Evolutionary conservation across 768 basidiomycete genomes (phyloP), one percentile per base, ranked within the genome.

Genomic region (Piloderma croceum): DNA sequence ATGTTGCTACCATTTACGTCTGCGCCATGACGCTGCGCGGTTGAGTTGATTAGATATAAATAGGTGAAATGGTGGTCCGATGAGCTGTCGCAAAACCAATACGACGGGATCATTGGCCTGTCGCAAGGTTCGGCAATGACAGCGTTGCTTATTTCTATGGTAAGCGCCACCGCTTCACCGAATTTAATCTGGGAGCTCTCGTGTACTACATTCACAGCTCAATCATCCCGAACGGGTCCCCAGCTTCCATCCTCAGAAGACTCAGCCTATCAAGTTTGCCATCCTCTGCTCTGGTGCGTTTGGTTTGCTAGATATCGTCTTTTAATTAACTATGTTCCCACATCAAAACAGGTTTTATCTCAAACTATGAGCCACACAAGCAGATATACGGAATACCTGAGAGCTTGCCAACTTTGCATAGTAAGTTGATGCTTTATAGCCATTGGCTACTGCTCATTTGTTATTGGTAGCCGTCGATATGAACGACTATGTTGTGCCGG

Each of bases 71-170:
- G 49, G 52, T 54, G 52, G 52, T 49, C 47, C 10, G 39, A 36
- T 13, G 52, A 54, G 37, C 41, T 54, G 22, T 54, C 52, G 34
- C 39, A 25, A 19, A 48, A 35, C 23, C 42, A 47, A 32, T 54
- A 54, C 34, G 52, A 54, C 23, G 52, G 52, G 11, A 31, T 54
- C 32, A 54, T 54, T 25, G 52, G 52, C 4, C 41, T 54, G 1
- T 54, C 49, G 12, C 52, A 54, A 34, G 52, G 52, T 1, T 51
- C 49, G 18, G 52, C 52, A 6, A 54, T 54, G 52, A 36, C 52
- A 9, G 47, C 32, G 12, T 45, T 54, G 22, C 34, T 54, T n/a
- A 11, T 51, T 13, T 51, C 52, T n/a, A 54, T 54, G 52, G 49
- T 51, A 36, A 6, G 22, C 18, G 12, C 23, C n/a, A n/a, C n/a